Conservation (phyloP, 805 yeast genomes). For the Ogataea pilisensis region DNA sequence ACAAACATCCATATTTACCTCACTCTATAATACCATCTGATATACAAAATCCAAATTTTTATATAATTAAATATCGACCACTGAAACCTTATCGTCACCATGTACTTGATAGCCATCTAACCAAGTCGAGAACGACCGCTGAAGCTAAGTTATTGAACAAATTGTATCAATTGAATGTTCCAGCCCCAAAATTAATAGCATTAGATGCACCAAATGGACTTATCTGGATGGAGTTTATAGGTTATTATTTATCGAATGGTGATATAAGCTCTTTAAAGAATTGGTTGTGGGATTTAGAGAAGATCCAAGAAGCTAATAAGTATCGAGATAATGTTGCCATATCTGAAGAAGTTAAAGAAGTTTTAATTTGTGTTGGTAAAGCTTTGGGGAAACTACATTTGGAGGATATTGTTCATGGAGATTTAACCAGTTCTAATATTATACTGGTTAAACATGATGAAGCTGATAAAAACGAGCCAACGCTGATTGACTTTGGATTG, state of each 20-base stretch:
- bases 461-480: constrained; percentile 37
- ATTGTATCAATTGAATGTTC: constrained; percentile 49
- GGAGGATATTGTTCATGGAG: constrained; percentile 86
- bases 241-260: constrained; percentile 50
- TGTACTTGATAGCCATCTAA: constrained; percentile 66
- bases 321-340: constrained; percentile 19
- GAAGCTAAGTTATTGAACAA: constrained; percentile 77
- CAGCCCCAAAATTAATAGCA: constrained; percentile 69
- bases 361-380: constrained; percentile 55
- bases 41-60: constrained; percentile 31
- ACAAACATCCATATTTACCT: constrained; percentile 63
- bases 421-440: constrained; percentile 85
- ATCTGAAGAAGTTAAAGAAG: constrained; percentile 35
- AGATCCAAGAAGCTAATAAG: constrained; percentile 20
- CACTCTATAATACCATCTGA: constrained; percentile 20
- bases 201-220: constrained; percentile 76
- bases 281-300: constrained; percentile 62
- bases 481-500: constrained; percentile 86
- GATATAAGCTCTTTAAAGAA: constrained; percentile 63
- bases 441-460: constrained; percentile 37
- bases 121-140: constrained; percentile 75
- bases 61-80: constrained; percentile 82
- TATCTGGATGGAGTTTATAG: constrained; percentile 84
- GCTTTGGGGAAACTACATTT: constrained; percentile 69
- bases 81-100: constrained; percentile 89